Conservation (phyloP, 352 stramenopile genomes). For the Pilasporangium apinafurcum region DNA sequence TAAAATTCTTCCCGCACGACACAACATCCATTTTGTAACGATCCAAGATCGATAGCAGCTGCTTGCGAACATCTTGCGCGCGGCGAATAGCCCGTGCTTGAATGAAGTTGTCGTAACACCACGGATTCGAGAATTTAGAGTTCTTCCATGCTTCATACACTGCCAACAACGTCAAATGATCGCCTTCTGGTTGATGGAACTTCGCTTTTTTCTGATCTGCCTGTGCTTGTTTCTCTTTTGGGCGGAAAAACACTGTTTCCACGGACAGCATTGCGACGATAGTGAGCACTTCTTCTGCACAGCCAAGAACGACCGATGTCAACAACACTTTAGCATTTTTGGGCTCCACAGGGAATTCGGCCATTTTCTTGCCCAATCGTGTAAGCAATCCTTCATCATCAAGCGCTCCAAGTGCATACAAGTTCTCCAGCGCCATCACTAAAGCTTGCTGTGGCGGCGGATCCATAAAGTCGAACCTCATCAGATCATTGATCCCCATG, state of each 20-base stretch:
- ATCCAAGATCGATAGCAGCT: slow-evolving; percentile 98
- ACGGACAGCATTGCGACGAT: slow-evolving; percentile 99
- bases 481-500: slow-evolving; percentile 99
- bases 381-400: slow-evolving; percentile 95
- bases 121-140: slow-evolving; percentile 97
- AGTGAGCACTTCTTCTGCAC: slow-evolving; percentile 98
- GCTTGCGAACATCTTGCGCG: slow-evolving; percentile 98
- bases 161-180: slow-evolving; percentile 97
- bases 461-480: slow-evolving; percentile 99
- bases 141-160: slow-evolving; percentile 99
- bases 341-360: slow-evolving; percentile 98
- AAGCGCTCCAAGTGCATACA: slow-evolving; percentile 96
- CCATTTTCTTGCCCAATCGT: slow-evolving; percentile 97
- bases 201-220: slow-evolving; percentile 99
- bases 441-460: slow-evolving; percentile 96
- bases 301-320: slow-evolving; percentile 96
- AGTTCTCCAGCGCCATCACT: slow-evolving; percentile 95
- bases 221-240: slow-evolving; percentile 98
- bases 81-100: slow-evolving; percentile 95
- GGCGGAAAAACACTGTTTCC: slow-evolving; percentile 98
- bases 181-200: slow-evolving; percentile 98
- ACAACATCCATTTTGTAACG: slow-evolving; percentile 98
- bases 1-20: slow-evolving; percentile 94
- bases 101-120: slow-evolving; percentile 99
- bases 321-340: slow-evolving; percentile 99